These are phyloP conservation scores for Suhomyces panamericanus DNA, from an alignment of 1,139 yeast genomes.

Conservation along the genomic window DNA sequence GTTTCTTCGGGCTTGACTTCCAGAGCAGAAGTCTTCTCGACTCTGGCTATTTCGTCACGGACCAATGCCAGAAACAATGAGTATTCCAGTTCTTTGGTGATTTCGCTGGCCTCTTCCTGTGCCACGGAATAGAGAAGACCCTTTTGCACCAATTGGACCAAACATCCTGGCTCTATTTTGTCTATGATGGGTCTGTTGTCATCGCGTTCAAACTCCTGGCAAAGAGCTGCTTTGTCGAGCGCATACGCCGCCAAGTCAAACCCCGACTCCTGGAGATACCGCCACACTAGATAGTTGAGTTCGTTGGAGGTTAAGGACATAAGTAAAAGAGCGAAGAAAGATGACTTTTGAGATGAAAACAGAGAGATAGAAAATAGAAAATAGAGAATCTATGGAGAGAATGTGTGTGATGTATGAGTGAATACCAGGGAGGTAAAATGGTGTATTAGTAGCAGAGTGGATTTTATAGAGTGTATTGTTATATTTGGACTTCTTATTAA, in stretches of 20 bases:
- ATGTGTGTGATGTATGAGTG: background rate
- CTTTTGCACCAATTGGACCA: slow-evolving; percentile 79
- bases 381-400: background rate
- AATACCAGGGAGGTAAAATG: background rate
- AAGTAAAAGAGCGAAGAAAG: background rate
- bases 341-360: background rate
- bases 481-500: too few species aligned
- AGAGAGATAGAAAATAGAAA: background rate
- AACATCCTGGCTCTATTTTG: slow-evolving; percentile 59
- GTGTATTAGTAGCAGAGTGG: background rate
- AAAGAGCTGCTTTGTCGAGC: slow-evolving; percentile 70
- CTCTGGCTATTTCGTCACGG: slow-evolving; percentile 20
- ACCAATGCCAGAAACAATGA: slow-evolving; percentile 36
- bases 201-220: slow-evolving; percentile 55
- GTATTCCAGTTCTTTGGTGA: slow-evolving; percentile 15
- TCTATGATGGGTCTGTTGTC: slow-evolving; percentile 51
- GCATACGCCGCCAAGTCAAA: slow-evolving; percentile 79
- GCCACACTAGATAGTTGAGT: slow-evolving; percentile 88
- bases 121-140: slow-evolving; percentile 68
- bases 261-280: slow-evolving; percentile 90
- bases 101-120: slow-evolving; percentile 26
- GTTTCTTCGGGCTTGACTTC: slow-evolving; percentile 1
- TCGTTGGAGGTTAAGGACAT: slow-evolving; percentile 87
- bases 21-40: background rate
- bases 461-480: too few species aligned